These are phyloP conservation scores for Tuber indicum DNA, from an alignment of 495 filamentous ascomycete species.

Conservation along the genomic window DNA sequence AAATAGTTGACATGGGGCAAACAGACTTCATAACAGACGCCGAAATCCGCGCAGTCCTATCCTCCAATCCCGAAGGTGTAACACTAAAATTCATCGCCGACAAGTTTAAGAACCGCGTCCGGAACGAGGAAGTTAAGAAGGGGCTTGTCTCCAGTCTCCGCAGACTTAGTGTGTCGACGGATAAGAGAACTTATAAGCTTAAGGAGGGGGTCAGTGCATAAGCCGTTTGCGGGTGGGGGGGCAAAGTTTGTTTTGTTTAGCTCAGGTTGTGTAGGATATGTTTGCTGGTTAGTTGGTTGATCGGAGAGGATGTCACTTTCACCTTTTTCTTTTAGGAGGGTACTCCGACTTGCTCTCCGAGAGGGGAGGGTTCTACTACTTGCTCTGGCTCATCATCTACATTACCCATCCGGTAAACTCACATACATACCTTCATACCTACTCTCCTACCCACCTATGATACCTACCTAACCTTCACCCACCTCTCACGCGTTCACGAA, in stretches of 20 bases:
- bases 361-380: not conserved
- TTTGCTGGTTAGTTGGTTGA: not conserved
- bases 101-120: conserved; percentile 31
- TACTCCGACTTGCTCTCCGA: not conserved
- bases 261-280: not conserved
- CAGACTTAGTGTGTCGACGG: conserved; percentile 28
- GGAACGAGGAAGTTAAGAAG: conserved; percentile 33
- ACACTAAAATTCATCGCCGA: conserved; percentile 46
- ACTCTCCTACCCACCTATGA: not conserved
- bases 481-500: not conserved
- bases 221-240: not conserved
- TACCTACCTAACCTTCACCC: not conserved
- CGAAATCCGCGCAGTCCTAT: conserved; percentile 66
- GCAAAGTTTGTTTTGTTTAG: not conserved
- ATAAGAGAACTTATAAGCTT: conserved; percentile 27
- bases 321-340: not conserved
- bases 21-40: conserved; percentile 53
- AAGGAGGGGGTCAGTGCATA: conserved; percentile 23
- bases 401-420: not conserved
- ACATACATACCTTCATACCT: not conserved
- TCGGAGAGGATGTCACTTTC: not conserved
- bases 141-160: conserved; percentile 30
- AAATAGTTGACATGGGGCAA: conserved; percentile 2
- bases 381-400: not conserved
- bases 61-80: conserved; percentile 56